phyloP scores from a whole-genome alignment of 805 yeast species.

The Candida sakaeoensis region DNA sequence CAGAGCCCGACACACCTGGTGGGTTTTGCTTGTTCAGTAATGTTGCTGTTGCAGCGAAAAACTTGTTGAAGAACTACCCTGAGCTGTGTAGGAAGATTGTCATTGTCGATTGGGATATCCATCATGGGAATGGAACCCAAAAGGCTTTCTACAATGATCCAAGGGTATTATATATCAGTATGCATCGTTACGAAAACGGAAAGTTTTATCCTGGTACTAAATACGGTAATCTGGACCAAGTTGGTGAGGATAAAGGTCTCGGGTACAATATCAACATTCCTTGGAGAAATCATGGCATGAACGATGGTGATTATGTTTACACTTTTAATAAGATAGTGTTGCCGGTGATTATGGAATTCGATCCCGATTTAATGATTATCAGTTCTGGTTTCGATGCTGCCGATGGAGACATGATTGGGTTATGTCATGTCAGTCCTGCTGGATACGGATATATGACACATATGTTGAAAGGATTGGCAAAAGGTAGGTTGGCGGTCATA shows the following conservation, averaged over 20 bases:
- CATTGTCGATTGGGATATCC: constrained; percentile 96
- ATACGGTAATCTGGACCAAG: constrained; percentile 76
- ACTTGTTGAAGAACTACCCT: constrained; percentile 76
- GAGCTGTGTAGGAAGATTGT: constrained; percentile 82
- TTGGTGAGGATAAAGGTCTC: constrained; percentile 82
- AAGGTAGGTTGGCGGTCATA: constrained; percentile 83
- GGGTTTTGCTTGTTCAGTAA: constrained; percentile 95
- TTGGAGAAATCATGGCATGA: constrained; percentile 89
- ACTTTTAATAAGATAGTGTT: constrained; percentile 83
- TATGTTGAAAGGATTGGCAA: constrained; percentile 79
- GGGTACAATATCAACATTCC: constrained; percentile 91
- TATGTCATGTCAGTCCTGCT: constrained; percentile 91
- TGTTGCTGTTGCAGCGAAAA: constrained; percentile 95
- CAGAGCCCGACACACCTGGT: constrained; percentile 95
- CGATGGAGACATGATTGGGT: constrained; percentile 95
- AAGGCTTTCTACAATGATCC: constrained; percentile 87
- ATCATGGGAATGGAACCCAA: constrained; percentile 98
- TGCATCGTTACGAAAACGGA: constrained; percentile 91
- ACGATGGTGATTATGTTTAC: constrained; percentile 92
- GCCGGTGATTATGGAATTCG: constrained; percentile 85
- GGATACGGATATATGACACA: constrained; percentile 98
- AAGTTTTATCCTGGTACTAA: constrained; percentile 91
- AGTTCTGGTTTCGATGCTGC: constrained; percentile 99
- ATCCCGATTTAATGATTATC: constrained; percentile 88
- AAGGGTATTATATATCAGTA: constrained; percentile 82